These are phyloP conservation scores for Spathaspora arborariae DNA, from an alignment of 805 yeast genomes.

Conservation along the genomic window DNA sequence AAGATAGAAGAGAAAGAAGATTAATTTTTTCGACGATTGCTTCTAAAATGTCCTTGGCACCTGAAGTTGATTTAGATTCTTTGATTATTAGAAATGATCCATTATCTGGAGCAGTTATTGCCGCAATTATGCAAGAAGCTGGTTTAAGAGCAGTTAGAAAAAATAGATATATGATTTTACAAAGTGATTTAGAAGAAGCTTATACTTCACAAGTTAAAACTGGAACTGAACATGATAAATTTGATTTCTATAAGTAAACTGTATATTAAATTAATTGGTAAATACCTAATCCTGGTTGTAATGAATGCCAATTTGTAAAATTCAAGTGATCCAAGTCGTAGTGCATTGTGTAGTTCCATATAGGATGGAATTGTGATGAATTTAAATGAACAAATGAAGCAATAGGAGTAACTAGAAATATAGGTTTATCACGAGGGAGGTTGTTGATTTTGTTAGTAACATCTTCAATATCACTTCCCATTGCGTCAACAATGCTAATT, in stretches of 20 bases:
- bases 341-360: conserved; percentile 44
- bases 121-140: conserved; percentile 99
- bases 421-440: conserved; percentile 2
- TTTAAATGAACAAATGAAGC: conserved; percentile 28
- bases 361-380: conserved; percentile 10
- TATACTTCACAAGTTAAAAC: conserved; percentile 95
- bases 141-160: conserved; percentile 98
- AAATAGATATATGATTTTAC: conserved; percentile 94
- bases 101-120: conserved; percentile 93
- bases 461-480: conserved; percentile 38
- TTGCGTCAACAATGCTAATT: conserved; percentile 40
- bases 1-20: conserved; percentile 97
- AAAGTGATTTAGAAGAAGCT: conserved; percentile 96
- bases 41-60: conserved; percentile 95
- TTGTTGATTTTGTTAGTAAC: conserved; percentile 15
- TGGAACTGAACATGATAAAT: conserved; percentile 92
- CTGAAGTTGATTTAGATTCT: conserved; percentile 95
- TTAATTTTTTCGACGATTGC: conserved; percentile 94
- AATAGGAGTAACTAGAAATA: conserved; percentile 36
- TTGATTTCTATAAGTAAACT: conserved; percentile 84
- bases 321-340: conserved; percentile 76
- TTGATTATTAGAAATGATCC: conserved; percentile 95
- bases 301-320: conserved; percentile 38
- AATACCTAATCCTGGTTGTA: conserved; percentile 63
- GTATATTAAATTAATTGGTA: conserved; percentile 31